Evolutionary conservation across 495 filamentous ascomycete species (phyloP), one percentile per base, ranked within the genome.

Genomic region (Ramalina peruviana): DNA sequence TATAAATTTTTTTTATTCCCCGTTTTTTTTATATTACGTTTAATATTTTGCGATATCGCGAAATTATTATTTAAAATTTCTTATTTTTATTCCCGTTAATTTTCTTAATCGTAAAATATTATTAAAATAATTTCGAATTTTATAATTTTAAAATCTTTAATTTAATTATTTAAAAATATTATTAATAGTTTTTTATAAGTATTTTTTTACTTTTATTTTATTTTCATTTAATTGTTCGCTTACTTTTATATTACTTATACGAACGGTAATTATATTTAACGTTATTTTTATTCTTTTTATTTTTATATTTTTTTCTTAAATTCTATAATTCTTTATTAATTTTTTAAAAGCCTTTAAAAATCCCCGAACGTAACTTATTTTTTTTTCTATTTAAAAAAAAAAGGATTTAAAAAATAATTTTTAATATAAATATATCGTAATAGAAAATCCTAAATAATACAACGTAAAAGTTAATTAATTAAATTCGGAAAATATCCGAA

Each of bases 51-150:
- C 37, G 6, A 47, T 47, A 36, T 33, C 6, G 27, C 27, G 27
- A 12, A 33, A 7, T 47, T 4, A 20, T 9, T 36, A 47, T 36
- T 36, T n/a, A 13, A 19, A 63, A 38, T 58, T 65, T 51, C 51
- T 58, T 0, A 47, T 47, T 17, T 17, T 33, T 13, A 37, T 47
- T 36, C 20, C 37, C 5, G 13, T 36, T 1, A 20, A 16, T 33
- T 25, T 47, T 6, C 17, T 47, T 36, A 17, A 47, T 25, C 27
- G 17, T 36, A 37, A n/a, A 16, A 17, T 47, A n/a, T 17, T 30
- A 30, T 10, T 36, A 37, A 33, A 47, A 36, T 47, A 33, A 47
- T 15, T 4, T n/a, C 11, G 11, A 47, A 4, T 36, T 47, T 47
- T 36, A 15, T 4, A 47, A 4, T 25, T 44, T 19, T 25, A 16